Evolutionary conservation across 441 rosid species (phyloP).

Genomic region (Erodium chrysanthum): DNA sequence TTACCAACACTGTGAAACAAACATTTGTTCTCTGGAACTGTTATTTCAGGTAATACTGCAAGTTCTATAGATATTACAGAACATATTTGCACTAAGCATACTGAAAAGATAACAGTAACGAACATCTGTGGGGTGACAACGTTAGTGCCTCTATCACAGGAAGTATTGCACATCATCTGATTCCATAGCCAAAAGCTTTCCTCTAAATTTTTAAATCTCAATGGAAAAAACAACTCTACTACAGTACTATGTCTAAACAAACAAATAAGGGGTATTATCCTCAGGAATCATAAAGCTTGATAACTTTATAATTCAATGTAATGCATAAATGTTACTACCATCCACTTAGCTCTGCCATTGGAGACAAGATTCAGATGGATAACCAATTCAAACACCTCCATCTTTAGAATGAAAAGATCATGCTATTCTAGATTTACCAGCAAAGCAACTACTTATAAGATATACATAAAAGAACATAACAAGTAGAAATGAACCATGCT

Average conservation of each 20-base stretch:
- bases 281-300: neutral
- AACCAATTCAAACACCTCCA: slow-evolving; percentile 13
- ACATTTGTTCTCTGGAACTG: slow-evolving; percentile 6
- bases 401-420: neutral
- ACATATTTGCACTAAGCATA: neutral
- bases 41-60: slow-evolving; percentile 4
- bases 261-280: neutral
- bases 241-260: neutral
- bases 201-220: neutral
- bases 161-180: neutral
- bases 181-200: neutral
- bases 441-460: slow-evolving; percentile 9
- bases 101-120: neutral
- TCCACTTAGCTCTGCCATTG: neutral
- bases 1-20: neutral
- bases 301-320: neutral
- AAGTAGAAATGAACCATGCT: neutral
- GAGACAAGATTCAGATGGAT: neutral
- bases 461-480: slow-evolving; percentile 3
- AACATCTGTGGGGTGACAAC: neutral
- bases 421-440: slow-evolving; percentile 13
- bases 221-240: neutral
- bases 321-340: slow-evolving; percentile 4
- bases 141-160: neutral
- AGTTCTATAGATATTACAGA: neutral